Evolutionary conservation across 768 basidiomycete species (phyloP).

Genomic region (Lactarius psammicola): DNA sequence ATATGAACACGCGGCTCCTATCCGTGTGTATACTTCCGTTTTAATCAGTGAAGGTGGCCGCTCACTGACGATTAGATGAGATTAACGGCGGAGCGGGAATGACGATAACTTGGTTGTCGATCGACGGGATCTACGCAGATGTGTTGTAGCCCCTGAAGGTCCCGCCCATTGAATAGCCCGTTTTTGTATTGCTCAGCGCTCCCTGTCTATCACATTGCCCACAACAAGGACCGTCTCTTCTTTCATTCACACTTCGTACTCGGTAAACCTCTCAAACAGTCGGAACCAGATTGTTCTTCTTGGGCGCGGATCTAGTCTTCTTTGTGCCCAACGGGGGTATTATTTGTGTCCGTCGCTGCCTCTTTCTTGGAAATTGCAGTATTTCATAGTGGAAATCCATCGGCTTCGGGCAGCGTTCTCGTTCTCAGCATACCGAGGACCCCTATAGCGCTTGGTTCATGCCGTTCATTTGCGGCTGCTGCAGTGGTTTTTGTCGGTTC

Average conservation of each 20-base stretch:
- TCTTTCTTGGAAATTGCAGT: not conserved
- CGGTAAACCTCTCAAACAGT: not conserved
- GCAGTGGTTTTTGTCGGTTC: not conserved
- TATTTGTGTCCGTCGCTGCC: too few relatives aligned
- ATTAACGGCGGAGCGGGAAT: conserved; percentile 2
- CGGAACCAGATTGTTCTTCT: not conserved
- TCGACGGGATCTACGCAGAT: not conserved
- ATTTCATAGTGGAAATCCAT: not conserved
- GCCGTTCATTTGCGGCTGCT: conserved; percentile 1
- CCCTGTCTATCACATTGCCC: not conserved
- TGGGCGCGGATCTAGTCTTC: not conserved
- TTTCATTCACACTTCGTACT: not conserved
- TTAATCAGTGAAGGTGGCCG: not conserved
- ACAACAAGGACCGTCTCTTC: not conserved
- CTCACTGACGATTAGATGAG: not conserved
- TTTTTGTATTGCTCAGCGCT: not conserved
- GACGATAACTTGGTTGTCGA: not conserved
- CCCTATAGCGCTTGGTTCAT: not conserved
- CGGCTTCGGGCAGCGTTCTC: not conserved
- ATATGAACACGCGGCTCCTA: not conserved
- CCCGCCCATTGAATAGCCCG: not conserved
- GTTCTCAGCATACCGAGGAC: not conserved
- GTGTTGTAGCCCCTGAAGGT: not conserved
- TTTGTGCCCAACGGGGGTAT: too few relatives aligned
- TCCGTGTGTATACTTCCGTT: not conserved